A percentile compares a stretch with the other conserved stretches of the same genome.
These are phyloP conservation scores for Eucalyptus marginata DNA, from an alignment of 345 rosid genomes.

Conservation along the genomic window DNA sequence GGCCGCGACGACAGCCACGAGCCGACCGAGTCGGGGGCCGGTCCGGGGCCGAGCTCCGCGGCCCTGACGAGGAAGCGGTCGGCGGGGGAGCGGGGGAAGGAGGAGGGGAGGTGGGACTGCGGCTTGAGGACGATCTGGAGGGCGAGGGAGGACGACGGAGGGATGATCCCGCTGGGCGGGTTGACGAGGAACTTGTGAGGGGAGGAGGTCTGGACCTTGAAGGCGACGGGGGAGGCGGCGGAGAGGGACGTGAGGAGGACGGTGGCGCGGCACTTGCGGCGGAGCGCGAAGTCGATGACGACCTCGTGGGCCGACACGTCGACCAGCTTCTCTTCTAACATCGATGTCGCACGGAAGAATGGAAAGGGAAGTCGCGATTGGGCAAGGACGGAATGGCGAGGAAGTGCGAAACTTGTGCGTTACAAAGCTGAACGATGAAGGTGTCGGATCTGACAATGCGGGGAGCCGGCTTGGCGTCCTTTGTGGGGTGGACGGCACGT, in stretches of 20 bases:
- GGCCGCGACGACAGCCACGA: constrained; percentile 14
- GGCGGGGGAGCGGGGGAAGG: constrained; percentile 48
- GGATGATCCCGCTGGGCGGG: constrained; percentile 38
- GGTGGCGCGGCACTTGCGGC: constrained; percentile 39
- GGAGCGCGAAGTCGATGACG: constrained; percentile 27
- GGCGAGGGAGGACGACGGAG: constrained; percentile 24
- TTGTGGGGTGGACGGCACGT: neutral
- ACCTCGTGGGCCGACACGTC: constrained; percentile 27
- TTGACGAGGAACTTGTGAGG: constrained; percentile 51
- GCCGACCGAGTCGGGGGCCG: constrained; percentile 3
- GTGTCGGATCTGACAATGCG: neutral
- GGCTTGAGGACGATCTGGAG: constrained; percentile 50
- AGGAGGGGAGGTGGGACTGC: constrained; percentile 26
- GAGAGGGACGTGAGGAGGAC: constrained; percentile 30
- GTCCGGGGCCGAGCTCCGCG: neutral
- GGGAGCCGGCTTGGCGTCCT: neutral
- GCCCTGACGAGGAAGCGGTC: constrained; percentile 48
- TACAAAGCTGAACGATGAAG: neutral
- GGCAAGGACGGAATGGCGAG: constrained; percentile 3
- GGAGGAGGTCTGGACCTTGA: constrained; percentile 56
- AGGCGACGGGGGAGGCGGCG: constrained; percentile 24
- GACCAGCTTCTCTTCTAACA: constrained; percentile 9
- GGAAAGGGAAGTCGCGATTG: neutral
- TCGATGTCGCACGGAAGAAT: neutral
- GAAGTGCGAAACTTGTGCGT: neutral